Evolutionary conservation across 1,139 yeast genomes (phyloP), one percentile per base, ranked within the genome.

Genomic region (Yarrowia galli): DNA sequence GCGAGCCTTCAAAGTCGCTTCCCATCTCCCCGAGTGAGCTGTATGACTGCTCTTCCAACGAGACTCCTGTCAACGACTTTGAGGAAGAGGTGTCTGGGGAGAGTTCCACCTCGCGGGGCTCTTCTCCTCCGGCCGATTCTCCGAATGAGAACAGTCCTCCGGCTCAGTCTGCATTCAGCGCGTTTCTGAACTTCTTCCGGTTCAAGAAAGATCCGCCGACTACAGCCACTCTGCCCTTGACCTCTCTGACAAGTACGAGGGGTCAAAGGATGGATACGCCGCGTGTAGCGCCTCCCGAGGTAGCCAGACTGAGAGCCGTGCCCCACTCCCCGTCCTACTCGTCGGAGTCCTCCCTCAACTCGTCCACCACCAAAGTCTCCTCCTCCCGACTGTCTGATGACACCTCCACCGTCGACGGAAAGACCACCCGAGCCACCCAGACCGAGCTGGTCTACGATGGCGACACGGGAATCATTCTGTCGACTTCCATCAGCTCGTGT

Each of bases 361-460:
- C 60, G 32, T 53, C 60, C 25, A 53, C 60, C 22, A 53, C 60
- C 43, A 28, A 32, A 13, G 23, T 53, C 45, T 53, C 45, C n/a
- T 49, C 54, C 4, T 51, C 58, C 13, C n/a, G 60, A 4, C 12
- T 15, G 10, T 53, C 60, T 6, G 43, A 36, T 5, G 60, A 53
- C 13, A 13, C 60, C 8, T 36, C 43, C 2, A 36, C 60, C 1
- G 43, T 36, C 4, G 60, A 53, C 10, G 60, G 60, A 15, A 53
- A 53, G 2, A 53, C 60, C 9, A 36, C 60, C 2, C 32, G 60
- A 22, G 28, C 60, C 2, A 53, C 61, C 23, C 61, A 54, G n/a
- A 54, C 61, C 7, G 61, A 54, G 16, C 60, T 9, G 46, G 12
- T 54, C n/a, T 40, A 38, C 61, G 20, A 35, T 2, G 61, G 36